Conservation (phyloP, 176 grass and related monocot genomes). For the Oryza officinalis region DNA sequence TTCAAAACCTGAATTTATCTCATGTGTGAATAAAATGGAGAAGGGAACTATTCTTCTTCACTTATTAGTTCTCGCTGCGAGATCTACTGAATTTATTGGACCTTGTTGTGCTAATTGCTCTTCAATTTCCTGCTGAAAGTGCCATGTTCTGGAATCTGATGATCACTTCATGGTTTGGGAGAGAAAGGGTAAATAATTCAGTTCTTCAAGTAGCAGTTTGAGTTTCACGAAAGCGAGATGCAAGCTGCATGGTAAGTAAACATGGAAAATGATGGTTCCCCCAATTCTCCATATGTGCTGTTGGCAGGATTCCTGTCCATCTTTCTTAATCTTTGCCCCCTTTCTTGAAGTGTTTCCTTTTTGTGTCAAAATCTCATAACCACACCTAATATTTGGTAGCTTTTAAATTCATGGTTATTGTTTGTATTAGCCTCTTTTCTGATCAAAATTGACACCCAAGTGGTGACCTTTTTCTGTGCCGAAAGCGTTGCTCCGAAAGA, state of each 20-base stretch:
- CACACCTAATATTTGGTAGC: neutral
- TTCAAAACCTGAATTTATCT: conserved; percentile 12
- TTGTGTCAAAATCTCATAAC: neutral
- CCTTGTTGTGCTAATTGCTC: neutral
- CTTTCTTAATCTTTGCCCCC: neutral
- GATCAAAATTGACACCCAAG: neutral
- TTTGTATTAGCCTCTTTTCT: neutral
- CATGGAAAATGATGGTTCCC: neutral
- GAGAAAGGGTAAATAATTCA: neutral
- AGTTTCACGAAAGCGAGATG: neutral
- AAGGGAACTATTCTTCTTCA: conserved; percentile 44
- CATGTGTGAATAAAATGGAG: conserved; percentile 44
- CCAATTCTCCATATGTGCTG: neutral
- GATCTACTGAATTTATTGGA: no score
- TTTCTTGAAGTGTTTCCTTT: neutral
- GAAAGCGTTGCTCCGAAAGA: conserved; percentile 4
- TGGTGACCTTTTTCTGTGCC: neutral
- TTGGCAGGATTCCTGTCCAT: neutral
- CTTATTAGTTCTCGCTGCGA: neutral
- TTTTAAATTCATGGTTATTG: neutral
- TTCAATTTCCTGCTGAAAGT: neutral
- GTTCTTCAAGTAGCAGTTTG: neutral
- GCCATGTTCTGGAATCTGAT: neutral
- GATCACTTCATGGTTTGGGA: neutral
- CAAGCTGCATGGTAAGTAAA: neutral